A percentile compares a stretch with the other conserved stretches of the same genome.
phyloP scores from a whole-genome alignment of 345 rosid species.

The Camelina laxa region DNA sequence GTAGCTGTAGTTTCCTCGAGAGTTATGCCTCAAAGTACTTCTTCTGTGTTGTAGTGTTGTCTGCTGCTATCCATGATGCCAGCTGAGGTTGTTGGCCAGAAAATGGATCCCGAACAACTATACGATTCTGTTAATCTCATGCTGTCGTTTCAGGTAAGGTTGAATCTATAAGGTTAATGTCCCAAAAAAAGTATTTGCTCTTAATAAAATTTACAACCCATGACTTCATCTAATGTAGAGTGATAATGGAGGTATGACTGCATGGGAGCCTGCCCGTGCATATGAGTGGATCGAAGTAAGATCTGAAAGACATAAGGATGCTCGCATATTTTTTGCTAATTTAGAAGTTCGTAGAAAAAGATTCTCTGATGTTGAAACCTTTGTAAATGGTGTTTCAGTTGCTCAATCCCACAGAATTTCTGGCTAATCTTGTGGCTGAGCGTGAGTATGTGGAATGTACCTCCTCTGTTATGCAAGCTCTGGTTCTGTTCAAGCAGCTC shows the following conservation, averaged over 20 bases:
- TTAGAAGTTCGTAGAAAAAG: neutral
- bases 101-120: constrained; percentile 49
- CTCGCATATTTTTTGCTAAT: too few species aligned
- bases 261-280: constrained; percentile 54
- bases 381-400: constrained; percentile 38
- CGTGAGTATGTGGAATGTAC: constrained; percentile 59
- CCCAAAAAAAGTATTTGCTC: neutral
- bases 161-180: neutral
- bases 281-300: constrained; percentile 56
- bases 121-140: constrained; percentile 62
- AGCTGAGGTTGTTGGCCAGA: constrained; percentile 58
- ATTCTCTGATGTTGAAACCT: neutral
- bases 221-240: constrained; percentile 45
- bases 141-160: constrained; percentile 58
- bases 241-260: constrained; percentile 52
- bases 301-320: neutral
- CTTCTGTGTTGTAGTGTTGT: constrained; percentile 52
- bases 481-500: constrained; percentile 49
- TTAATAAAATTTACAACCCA: neutral
- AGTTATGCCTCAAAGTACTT: neutral
- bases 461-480: constrained; percentile 49
- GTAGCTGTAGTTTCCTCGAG: neutral
- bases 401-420: constrained; percentile 60
- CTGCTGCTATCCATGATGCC: constrained; percentile 67
- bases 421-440: constrained; percentile 47